phyloP scores from a whole-genome alignment of 441 rosid species.

The Capsella rubella region DNA sequence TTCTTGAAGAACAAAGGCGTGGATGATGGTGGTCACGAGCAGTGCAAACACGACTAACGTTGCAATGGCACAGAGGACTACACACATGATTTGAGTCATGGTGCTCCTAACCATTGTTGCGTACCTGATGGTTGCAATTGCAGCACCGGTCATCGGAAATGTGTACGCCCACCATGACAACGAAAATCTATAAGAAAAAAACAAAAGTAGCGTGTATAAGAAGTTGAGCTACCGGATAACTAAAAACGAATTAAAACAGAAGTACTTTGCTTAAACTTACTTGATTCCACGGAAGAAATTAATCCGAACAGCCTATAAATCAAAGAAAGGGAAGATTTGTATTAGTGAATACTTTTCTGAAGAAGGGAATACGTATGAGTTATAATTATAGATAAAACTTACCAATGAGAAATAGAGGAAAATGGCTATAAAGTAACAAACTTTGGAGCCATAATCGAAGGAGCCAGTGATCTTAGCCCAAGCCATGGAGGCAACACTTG shows the following conservation, averaged over 20 bases:
- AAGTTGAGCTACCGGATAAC: not conserved
- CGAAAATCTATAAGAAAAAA: conserved; percentile 61
- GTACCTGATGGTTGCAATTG: conserved; percentile 78
- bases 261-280: conserved; percentile 45
- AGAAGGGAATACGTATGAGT: not conserved
- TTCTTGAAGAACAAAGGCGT: conserved; percentile 69
- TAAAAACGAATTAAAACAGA: not conserved
- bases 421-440: conserved; percentile 84
- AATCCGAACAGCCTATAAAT: conserved; percentile 72
- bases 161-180: conserved; percentile 98
- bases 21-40: conserved; percentile 68
- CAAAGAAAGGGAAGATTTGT: not conserved
- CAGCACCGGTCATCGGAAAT: conserved; percentile 93
- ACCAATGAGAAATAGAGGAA: conserved; percentile 90
- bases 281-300: conserved; percentile 89
- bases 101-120: conserved; percentile 60
- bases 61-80: conserved; percentile 55
- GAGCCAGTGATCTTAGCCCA: conserved; percentile 92
- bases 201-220: not conserved
- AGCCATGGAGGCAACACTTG: conserved; percentile 95
- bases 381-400: conserved; percentile 26
- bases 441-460: conserved; percentile 74
- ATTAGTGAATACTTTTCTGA: not conserved
- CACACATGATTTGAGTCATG: conserved; percentile 61
- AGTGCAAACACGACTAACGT: conserved; percentile 66